Evolutionary conservation across 345 rosid species (phyloP).

Genomic region (Kernera saxatilis): DNA sequence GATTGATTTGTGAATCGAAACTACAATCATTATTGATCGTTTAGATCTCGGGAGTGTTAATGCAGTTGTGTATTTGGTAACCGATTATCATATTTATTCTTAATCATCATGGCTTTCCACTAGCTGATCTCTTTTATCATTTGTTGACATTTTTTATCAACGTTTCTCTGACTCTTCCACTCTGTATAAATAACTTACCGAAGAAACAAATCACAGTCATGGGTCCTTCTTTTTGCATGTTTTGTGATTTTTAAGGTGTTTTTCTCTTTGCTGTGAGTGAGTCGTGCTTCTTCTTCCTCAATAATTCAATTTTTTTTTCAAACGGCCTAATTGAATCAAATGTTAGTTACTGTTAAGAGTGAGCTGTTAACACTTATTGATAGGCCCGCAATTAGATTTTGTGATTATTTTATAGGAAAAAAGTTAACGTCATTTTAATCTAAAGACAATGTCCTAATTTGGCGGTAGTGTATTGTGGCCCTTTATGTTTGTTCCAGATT

Average conservation of each 20-base stretch:
- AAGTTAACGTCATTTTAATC: neutral
- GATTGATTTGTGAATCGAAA: neutral
- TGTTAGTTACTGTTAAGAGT: neutral
- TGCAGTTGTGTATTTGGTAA: neutral
- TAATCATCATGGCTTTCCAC: neutral
- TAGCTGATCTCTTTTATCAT: neutral
- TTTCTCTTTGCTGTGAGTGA: neutral
- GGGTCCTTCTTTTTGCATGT: neutral
- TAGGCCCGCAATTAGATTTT: slow-evolving; percentile 7
- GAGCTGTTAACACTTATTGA: slow-evolving; percentile 21
- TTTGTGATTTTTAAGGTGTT: neutral
- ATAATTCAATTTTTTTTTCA: neutral
- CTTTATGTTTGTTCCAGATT: slow-evolving; percentile 8
- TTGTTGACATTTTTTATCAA: neutral
- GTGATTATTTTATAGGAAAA: neutral
- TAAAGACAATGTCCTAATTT: neutral
- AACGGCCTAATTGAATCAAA: neutral
- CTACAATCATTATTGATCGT: neutral
- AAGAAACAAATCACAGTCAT: neutral
- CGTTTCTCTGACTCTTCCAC: too few relatives aligned
- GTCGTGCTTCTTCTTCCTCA: neutral
- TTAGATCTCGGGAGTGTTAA: neutral
- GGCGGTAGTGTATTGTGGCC: slow-evolving; percentile 17
- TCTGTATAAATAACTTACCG: neutral
- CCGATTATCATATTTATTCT: neutral